Base-by-base conservation (phyloP, 73 alveolate genomes). In the Urostyla sp. region DNA sequence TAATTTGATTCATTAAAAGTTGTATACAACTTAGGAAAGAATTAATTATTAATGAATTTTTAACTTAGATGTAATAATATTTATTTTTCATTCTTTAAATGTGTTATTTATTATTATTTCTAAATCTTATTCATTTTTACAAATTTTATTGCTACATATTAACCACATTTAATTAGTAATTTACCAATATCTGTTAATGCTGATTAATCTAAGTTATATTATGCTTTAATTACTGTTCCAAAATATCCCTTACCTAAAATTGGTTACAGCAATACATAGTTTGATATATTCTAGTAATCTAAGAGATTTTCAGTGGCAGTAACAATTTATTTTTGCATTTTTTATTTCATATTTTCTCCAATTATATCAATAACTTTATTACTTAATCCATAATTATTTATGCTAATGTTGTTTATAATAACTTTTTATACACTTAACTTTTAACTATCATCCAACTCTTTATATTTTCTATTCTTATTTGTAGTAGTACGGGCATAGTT, bases 81-180 rank as follows among this genome's bases (percentile, higher is more conserved):
- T 11, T 27, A 10, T 40, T 63, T 63, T 43, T 63, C 79, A 43
- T 63, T 63, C 5, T 43, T 43, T 1, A 63, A 27, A 31, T 24
- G 37, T 20, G 37, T 60, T 1, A 63, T 2, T 8, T 30, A 43
- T 35, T 27, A 16, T 20, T 8, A 7, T n/a, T 63, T 46, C 3
- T 6, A 18, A 5, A 8, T 2, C 27, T 63, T n/a, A 8, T 36
- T 27, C 6, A 63, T 45, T 16, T 63, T 40, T 4, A 63, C 27
- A 37, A 63, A 44, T 23, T 63, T 63, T 18, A 63, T 20, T 36
- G 79, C n/a, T n/a, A n/a, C 79, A 63, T 63, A 63, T 10, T 27
- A 16, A n/a, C 79, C 79, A 4, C n/a, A 26, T 1, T 36, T 10
- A 3, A 63, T 44, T 21, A 49, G 59, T 27, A 63, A 27, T 21